Evolutionary conservation across 2,329 filamentous ascomycete species (phyloP).

Genomic region (Ophiostoma populinum): DNA sequence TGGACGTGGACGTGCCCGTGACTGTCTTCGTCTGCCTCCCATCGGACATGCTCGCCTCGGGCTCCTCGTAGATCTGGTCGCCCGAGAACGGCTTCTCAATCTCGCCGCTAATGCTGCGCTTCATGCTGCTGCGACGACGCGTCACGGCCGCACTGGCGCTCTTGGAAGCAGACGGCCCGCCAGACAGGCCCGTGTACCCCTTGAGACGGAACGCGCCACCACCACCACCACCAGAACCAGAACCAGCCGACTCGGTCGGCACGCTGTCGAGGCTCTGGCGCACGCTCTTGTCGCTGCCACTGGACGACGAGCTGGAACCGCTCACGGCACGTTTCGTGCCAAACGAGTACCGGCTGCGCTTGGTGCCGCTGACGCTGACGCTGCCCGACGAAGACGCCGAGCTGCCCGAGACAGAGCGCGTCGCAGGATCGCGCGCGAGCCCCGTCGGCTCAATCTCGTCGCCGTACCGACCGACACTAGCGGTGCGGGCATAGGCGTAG

Average conservation of each 20-base stretch:
- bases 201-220: constrained; percentile 16
- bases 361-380: constrained; percentile 22
- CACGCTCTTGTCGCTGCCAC: constrained; percentile 12
- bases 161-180: constrained; percentile 12
- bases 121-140: constrained; percentile 47
- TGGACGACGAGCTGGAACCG: constrained; percentile 14
- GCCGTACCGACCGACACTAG: constrained; percentile 35
- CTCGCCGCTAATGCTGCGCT: constrained; percentile 54
- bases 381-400: constrained; percentile 25
- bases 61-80: constrained; percentile 82
- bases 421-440: constrained; percentile 23
- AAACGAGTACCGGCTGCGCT: constrained; percentile 17
- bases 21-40: constrained; percentile 2
- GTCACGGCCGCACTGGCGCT: constrained; percentile 2
- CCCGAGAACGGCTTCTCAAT: constrained; percentile 50
- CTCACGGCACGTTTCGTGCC: constrained; percentile 10
- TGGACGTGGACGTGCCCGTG: neutral
- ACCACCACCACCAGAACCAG: too few relatives aligned
- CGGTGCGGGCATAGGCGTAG: constrained; percentile 49
- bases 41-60: constrained; percentile 31
- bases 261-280: constrained; percentile 18
- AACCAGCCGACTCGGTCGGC: constrained; percentile 8
- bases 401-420: constrained; percentile 33
- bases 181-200: constrained; percentile 23
- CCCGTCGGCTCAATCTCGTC: constrained; percentile 28